Evolutionary conservation across 345 rosid species (phyloP).

Genomic region (Melaleuca alternifolia): DNA sequence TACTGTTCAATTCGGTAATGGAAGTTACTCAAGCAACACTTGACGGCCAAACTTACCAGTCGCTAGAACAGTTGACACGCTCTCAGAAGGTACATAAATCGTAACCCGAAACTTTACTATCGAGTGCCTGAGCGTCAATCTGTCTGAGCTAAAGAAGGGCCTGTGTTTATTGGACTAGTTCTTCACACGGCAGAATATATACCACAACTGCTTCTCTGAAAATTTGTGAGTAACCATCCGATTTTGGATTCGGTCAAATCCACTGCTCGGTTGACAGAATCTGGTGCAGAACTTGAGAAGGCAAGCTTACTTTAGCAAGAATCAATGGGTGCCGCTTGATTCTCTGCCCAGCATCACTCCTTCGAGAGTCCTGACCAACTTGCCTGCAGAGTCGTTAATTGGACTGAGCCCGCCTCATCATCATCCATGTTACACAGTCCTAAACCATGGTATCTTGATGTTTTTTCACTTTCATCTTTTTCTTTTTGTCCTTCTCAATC

Average conservation of each 20-base stretch:
- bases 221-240: neutral
- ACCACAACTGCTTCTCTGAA: no score
- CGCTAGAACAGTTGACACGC: conserved; percentile 16
- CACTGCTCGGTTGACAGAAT: conserved; percentile 14
- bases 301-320: conserved; percentile 33
- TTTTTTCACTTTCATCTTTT: neutral
- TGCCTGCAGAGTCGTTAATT: conserved; percentile 10
- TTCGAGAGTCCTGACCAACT: conserved; percentile 21
- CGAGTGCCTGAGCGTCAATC: no score
- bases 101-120: no score
- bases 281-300: conserved; percentile 28
- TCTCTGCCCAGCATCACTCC: conserved; percentile 2
- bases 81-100: conserved; percentile 22
- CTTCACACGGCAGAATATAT: no score
- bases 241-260: neutral
- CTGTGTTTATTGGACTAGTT: neutral
- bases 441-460: conserved; percentile 30
- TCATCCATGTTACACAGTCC: conserved; percentile 16
- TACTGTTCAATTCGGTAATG: conserved; percentile 42
- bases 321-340: conserved; percentile 7
- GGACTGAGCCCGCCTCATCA: conserved; percentile 10
- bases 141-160: neutral
- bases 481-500: neutral
- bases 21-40: conserved; percentile 29
- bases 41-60: conserved; percentile 9